phyloP scores from a whole-genome alignment of 257 asterid species.

The Gynochthodes officinalis region DNA sequence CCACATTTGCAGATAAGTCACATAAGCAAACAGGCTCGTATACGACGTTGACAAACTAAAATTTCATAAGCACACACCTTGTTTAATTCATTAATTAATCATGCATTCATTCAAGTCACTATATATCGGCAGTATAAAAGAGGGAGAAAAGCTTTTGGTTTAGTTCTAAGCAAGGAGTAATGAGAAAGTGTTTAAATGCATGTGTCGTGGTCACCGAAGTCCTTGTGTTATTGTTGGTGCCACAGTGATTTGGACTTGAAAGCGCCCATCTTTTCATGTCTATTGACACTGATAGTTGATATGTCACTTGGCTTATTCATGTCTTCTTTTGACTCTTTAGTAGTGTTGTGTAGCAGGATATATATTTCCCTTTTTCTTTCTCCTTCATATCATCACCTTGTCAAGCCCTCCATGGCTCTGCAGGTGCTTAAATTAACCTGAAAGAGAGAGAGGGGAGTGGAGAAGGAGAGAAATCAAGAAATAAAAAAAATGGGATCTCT shows the following conservation, averaged over 20 bases:
- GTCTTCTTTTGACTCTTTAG: constrained; percentile 49
- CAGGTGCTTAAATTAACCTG: constrained; percentile 4
- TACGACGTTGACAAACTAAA: too few species aligned
- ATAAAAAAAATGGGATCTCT: constrained; percentile 52
- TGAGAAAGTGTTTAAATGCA: constrained; percentile 14
- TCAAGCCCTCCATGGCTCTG: constrained; percentile 10
- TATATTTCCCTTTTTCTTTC: constrained; percentile 5
- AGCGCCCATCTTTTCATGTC: constrained; percentile 99
- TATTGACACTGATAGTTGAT: constrained; percentile 89
- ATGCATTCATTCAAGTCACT: neutral
- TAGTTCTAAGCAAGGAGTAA: neutral
- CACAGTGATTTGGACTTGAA: constrained; percentile 92
- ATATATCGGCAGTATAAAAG: neutral
- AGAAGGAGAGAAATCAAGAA: neutral
- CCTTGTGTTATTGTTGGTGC: constrained; percentile 43
- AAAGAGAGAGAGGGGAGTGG: neutral
- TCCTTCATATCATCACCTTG: constrained; percentile 17
- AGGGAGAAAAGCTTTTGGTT: neutral
- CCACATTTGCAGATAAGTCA: too few species aligned
- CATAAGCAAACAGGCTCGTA: too few species aligned
- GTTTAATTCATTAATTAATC: neutral
- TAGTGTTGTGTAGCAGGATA: neutral
- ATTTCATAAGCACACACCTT: too few species aligned
- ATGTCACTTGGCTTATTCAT: constrained; percentile 74
- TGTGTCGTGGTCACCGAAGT: constrained; percentile 20